Base-by-base conservation (phyloP, 768 basidiomycete genomes). In the Rhodotorula taiwanensis region DNA sequence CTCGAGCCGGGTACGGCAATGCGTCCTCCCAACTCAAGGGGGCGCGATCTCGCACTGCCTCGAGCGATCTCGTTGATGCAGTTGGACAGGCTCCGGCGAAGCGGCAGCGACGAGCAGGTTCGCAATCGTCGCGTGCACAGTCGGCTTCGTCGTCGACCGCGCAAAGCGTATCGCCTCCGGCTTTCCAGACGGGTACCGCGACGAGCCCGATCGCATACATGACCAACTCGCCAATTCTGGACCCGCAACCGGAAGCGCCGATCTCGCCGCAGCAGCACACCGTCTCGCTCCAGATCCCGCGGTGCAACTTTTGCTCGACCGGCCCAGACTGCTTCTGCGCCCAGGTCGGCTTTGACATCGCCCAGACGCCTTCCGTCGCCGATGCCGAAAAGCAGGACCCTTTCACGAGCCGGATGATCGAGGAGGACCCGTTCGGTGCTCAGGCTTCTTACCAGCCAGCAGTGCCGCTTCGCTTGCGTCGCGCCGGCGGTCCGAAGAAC, bases 401-500 rank as follows among this genome's bases (percentile, higher is more conserved):
- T n/a, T n/a, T n/a, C n/a, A n/a, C n/a, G n/a, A n/a, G n/a, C n/a
- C n/a, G n/a, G n/a, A n/a, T n/a, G n/a, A n/a, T n/a, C n/a, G n/a
- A n/a, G n/a, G n/a, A n/a, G n/a, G 84, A 50, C 54, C 85, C 87
- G 58, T 79, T 88, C 44, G 86, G 88, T 60, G 84, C 86, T 69
- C 80, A 88, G 2, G 86, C 88, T 42, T 81, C 84, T 15, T 90
- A 86, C 74, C 86, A 90, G 70, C 84, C 88, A 0, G 82, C 90
- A 4, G 83, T 93, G 31, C 88, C 89, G 36, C 82, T 93, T 42
- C 86, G 85, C 56, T 83, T 85, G 44, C 80, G 82, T 34, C 67
- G 77, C 31, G 39, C 71, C 60, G 53, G 47, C 36, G 36, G n/a
- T n/a, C n/a, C 36, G 36, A 16, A 9, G 53, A 27, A 10, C 51